phyloP scores from a whole-genome alignment of 2,329 filamentous ascomycete genomes.

The Colletotrichum echinochloae region DNA sequence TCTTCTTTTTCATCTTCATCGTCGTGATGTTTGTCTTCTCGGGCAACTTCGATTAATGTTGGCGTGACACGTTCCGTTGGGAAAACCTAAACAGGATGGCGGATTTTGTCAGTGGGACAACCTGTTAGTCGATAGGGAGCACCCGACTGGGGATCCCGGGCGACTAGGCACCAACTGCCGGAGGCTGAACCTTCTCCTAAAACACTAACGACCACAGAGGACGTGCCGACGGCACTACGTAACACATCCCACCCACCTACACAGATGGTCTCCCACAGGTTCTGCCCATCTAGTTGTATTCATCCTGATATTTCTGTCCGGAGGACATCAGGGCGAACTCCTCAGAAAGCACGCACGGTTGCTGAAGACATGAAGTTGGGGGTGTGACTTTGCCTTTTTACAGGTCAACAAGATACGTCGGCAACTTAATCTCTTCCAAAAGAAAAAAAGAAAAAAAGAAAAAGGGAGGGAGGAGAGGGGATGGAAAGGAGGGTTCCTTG shows the following conservation, averaged over 20 bases:
- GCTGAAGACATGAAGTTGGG: not conserved
- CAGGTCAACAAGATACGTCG: not conserved
- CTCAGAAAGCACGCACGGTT: not conserved
- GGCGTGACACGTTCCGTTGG: no score
- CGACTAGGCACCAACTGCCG: not conserved
- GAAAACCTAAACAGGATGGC: not conserved
- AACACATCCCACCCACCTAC: not conserved
- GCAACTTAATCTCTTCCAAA: not conserved
- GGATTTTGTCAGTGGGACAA: not conserved
- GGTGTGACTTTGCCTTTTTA: not conserved
- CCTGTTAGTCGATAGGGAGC: not conserved
- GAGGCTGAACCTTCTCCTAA: not conserved
- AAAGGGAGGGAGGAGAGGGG: not conserved
- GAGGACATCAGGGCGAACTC: no score
- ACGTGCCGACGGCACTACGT: not conserved
- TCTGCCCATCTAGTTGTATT: no score
- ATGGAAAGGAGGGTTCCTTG: no score
- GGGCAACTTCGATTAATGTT: no score
- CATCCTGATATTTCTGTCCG: not conserved
- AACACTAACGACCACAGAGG: not conserved
- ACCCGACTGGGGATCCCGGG: not conserved
- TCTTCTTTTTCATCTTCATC: not conserved
- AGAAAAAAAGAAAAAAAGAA: no score
- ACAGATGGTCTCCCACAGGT: not conserved
- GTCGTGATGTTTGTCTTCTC: not conserved